Evolutionary conservation across 495 filamentous ascomycete species (phyloP), one percentile per base, ranked within the genome.

Genomic region (Lasiosphaeria miniovina): DNA sequence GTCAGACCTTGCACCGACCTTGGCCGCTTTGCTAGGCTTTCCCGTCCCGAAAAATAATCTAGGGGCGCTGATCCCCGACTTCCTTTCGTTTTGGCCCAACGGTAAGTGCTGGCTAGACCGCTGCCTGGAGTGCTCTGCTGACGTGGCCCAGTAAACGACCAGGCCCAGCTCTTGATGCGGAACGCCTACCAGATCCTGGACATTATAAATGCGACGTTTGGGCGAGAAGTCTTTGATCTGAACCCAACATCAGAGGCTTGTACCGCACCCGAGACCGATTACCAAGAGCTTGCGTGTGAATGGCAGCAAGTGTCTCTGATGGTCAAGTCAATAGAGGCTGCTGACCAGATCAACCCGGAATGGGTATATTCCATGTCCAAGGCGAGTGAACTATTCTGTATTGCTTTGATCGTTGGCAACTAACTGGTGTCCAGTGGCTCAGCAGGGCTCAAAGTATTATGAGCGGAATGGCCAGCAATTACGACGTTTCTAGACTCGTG

Each of bases 31-130:
- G 36, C 79, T 99, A 43, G 92, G 91, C 6, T 85, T 98, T 63
- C 93, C 95, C 0, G 80, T 96, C 15, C 89, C 94, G n/a, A 81
- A 87, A 73, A 99, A 99, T 67, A 98, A 89, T 65, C 74, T 98
- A 0, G 94, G 94, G 3, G 86, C 91, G 15, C 89, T 97, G 55
- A 94, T 98, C 54, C 80, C 86, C 4, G 82, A 89, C 7, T 82
- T 98, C 61, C 75, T 97, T 9, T 73, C 75, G 3, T 83, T 96
- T 65, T 98, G 92, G 91, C 54, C 75, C 4, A 68, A 74, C n/a
- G 67, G 78, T 75, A 66, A 75, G 86, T 85, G 67, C 17, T 12
- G 32, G 14, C 10, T 36, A 8, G 9, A 34, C 36, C 24, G 4
- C 0, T 6, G 34, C n/a, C 5, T 7, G 35, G 35, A 12, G 17